Base-by-base conservation (phyloP, 257 asterid species). In the Salvia miltiorrhiza region DNA sequence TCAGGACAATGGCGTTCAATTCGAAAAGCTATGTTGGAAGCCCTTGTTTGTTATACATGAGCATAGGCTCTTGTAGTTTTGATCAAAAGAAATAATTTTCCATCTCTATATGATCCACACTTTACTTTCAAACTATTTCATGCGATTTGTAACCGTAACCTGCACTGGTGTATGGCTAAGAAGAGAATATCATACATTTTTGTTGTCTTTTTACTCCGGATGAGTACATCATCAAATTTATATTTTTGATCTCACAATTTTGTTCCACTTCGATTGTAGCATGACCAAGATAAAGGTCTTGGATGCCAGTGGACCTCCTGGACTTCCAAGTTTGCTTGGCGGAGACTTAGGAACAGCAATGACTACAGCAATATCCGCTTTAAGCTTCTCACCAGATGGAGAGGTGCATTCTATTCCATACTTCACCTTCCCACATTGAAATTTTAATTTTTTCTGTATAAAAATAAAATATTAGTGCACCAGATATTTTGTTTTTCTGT, bases 251-350 rank as follows among this genome's bases (percentile, higher is more conserved):
- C 70, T 76, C 73, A 24, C 61, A 26, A 24, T 61, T 61, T 56
- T 39, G 8, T 59, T 73, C 66, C 61, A 45, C 62, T 65, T 72
- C 35, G 5, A 54, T 66, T 87, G 79, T 77, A 93, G 99, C 92
- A 85, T 90, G 90, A 79, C 79, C 83, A 88, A 85, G 84, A 81
- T 90, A 81, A 93, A 90, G 92, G 80, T 93, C 54, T 84, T 93
- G 86, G 99, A 93, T 77, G 97, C 97, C 73, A 90, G 96, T 82
- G 99, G 96, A 70, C 99, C 97, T 65, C 94, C 86, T 59, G 99
- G 96, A 64, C 87, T 87, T 87, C 97, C 96, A 49, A 82, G 79
- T 76, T 81, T 93, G 78, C 87, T 88, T 61, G 95, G 95, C 68
- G 89, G 90, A 70, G 77, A 76, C 81, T 78, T 80, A 44, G 96